Base-by-base conservation (phyloP, 495 filamentous ascomycete genomes). In the Arthonia radiata region DNA sequence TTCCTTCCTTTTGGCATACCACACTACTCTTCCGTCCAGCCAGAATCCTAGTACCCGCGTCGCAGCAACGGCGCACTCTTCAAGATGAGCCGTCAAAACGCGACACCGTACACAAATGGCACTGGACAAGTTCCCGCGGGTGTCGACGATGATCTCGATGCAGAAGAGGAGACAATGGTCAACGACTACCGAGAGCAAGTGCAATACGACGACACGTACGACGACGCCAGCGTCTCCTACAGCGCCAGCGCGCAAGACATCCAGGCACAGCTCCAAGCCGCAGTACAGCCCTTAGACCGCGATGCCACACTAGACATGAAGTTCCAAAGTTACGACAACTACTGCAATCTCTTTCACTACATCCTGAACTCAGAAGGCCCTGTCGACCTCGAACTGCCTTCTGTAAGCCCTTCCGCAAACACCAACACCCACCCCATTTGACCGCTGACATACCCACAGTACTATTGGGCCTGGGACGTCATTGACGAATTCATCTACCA, bases 401-500 rank as follows among this genome's bases (percentile, higher is more conserved):
- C 81, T 45, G 86, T 93, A 51, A 54, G 71, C 65, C 28, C 5
- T 27, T 33, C 34, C 28, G n/a, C n/a, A n/a, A n/a, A n/a, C n/a
- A n/a, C n/a, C n/a, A n/a, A n/a, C n/a, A n/a, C n/a, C n/a, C n/a
- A 19, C 15, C 16, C 9, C 8, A 9, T 11, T 25, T n/a, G 31
- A 25, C 15, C 1, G 19, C n/a, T n/a, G n/a, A n/a, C n/a, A n/a
- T n/a, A n/a, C n/a, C n/a, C 29, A 50, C 52, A 97, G 86, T 82
- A 91, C 53, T 91, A 80, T 57, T 97, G 86, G 86, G 89, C 86
- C 11, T 97, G 89, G 86, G 86, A 97, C 54, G 89, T 93, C 33
- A 94, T 97, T 50, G 86, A 97, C 43, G 86, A 97, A 46, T 97
- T 97, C 56, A 94, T 97, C 53, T 97, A 97, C 61, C 86, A 97